These are phyloP conservation scores for Nakazawaea wyomingensis DNA, from an alignment of 805 yeast species.

Conservation along the genomic window DNA sequence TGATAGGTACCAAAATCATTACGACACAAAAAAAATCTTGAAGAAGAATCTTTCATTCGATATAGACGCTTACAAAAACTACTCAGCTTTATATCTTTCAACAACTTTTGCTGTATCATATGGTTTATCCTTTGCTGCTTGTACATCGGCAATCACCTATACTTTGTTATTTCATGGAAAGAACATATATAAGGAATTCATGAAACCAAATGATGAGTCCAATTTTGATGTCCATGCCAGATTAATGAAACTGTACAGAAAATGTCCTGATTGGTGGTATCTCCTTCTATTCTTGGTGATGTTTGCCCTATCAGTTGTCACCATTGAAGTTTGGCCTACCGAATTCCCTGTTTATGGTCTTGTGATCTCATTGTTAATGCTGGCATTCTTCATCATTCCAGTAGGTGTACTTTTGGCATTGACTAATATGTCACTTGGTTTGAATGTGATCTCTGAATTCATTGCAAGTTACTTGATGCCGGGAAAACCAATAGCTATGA, in stretches of 20 bases:
- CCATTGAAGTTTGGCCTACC: conserved; percentile 36
- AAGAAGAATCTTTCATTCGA: conserved; percentile 37
- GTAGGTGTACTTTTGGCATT: conserved; percentile 56
- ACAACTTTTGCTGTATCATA: conserved; percentile 56
- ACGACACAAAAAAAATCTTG: conserved; percentile 46
- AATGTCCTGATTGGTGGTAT: conserved; percentile 77
- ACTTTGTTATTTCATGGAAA: conserved; percentile 51
- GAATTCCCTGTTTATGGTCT: conserved; percentile 63
- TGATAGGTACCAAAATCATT: conserved; percentile 45
- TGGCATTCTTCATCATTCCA: conserved; percentile 53
- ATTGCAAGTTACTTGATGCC: conserved; percentile 63
- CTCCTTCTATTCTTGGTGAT: conserved; percentile 38
- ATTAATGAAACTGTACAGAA: conserved; percentile 54
- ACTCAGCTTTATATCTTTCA: conserved; percentile 61
- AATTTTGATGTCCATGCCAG: conserved; percentile 31
- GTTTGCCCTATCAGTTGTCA: conserved; percentile 35
- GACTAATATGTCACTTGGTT: conserved; percentile 54
- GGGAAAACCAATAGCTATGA: conserved; percentile 55
- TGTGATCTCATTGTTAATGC: conserved; percentile 50
- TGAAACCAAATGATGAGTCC: conserved; percentile 24
- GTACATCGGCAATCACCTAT: conserved; percentile 56
- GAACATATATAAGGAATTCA: conserved; percentile 42
- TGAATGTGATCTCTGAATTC: conserved; percentile 59
- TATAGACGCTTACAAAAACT: conserved; percentile 41
- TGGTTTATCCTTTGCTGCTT: conserved; percentile 59